Base-by-base conservation (phyloP, 306 rosid genomes). In the Mimosa bimucronata region DNA sequence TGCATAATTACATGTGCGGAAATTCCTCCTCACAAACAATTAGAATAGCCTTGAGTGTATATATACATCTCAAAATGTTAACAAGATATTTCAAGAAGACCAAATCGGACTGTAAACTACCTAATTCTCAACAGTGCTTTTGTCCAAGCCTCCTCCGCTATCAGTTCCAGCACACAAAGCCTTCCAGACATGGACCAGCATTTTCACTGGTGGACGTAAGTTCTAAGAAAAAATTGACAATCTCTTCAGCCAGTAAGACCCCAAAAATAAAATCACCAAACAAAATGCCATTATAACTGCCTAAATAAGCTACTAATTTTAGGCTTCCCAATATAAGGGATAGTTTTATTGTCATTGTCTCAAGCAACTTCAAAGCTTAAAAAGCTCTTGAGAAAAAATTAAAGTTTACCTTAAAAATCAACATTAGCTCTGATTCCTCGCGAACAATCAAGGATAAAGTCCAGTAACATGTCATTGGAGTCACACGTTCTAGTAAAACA, bases 401-500 rank as follows among this genome's bases (percentile, higher is more conserved):
- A 75, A 37, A 73, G 41, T 44, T 28, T 84, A 95, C 98, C 97
- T 90, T 90, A 74, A 92, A 92, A 82, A 90, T 93, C 37, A 87
- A 61, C 88, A 86, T 78, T 74, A 92, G 79, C 58, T 92, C 89
- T 25, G 87, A 84, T 84, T 95, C 97, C 64, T 73, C 94, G 2
- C 78, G 87, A 46, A 90, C 34, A 80, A 95, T 85, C 82, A 92
- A 71, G 66, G 94, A 92, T 40, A 94, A 84, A 75, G 90, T 87
- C 98, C 98, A 94, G 86, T 90, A 92, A 76, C 98, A 94, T 58
- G 98, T 94, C 74, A 92, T 83, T 6, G 98, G 97, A 45, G 97
- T 92, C 86, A 92, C 92, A 79, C 94, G 86, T 89, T 95, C 98
- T 61, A 88, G 72, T 61, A 95, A 83, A 66, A 88, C 90, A 16